Evolutionary conservation across 2,329 filamentous ascomycete genomes (phyloP).

Genomic region (Penicillium aurantiogriseum): DNA sequence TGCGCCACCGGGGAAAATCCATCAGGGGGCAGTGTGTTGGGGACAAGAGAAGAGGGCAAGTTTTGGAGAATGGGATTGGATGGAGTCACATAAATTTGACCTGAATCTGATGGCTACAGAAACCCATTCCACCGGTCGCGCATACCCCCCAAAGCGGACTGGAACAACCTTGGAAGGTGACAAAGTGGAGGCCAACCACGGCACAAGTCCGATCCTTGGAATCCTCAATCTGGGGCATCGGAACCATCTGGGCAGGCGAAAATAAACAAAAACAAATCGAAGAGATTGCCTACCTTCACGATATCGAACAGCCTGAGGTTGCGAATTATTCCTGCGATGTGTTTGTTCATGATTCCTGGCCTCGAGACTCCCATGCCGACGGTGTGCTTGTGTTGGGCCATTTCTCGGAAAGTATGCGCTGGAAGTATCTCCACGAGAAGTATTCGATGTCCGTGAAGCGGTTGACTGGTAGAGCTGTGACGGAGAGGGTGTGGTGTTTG

Average conservation of each 20-base stretch:
- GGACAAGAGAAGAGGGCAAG: neutral
- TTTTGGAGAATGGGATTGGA: neutral
- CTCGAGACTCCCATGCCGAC: conserved; percentile 22
- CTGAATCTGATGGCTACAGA: neutral
- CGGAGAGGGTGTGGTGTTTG: conserved; percentile 2
- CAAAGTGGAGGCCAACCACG: conserved; percentile 20
- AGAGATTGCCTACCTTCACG: conserved; percentile 19
- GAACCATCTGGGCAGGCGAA: conserved; percentile 11
- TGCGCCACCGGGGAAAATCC: conserved; percentile 24
- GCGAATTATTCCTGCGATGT: conserved; percentile 25
- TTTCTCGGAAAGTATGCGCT: conserved; percentile 20
- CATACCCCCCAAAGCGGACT: neutral
- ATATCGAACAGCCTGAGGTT: conserved; percentile 15
- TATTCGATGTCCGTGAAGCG: conserved; percentile 16
- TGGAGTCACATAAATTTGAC: neutral
- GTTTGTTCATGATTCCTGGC: conserved; percentile 11
- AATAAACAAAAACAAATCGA: conserved; percentile 2
- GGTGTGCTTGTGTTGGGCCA: conserved; percentile 15
- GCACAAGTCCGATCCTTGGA: conserved; percentile 23
- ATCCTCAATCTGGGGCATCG: conserved; percentile 22
- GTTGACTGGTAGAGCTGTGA: conserved; percentile 11
- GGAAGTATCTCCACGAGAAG: conserved; percentile 17
- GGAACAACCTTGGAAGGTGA: neutral
- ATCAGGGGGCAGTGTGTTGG: conserved; percentile 12
- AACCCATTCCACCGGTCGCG: neutral